Evolutionary conservation across 129 eudicot genomes (phyloP).

Genomic region (Calendula officinalis): DNA sequence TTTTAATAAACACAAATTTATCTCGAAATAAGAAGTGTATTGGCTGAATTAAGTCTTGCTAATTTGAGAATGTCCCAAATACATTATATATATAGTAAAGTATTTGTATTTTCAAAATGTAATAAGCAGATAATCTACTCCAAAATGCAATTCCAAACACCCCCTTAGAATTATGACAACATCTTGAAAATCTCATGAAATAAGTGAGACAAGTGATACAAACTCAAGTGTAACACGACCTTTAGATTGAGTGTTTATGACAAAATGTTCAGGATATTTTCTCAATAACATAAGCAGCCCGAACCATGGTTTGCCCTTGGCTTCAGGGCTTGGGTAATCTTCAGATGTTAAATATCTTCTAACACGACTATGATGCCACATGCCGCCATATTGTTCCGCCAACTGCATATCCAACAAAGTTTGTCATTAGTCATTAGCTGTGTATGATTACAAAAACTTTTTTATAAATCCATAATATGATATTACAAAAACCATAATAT

Average conservation of each 20-base stretch:
- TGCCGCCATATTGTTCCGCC: constrained; percentile 58
- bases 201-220: constrained; percentile 86
- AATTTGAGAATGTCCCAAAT: no score
- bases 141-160: no score
- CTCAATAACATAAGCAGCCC: constrained; percentile 91
- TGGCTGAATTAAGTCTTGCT: no score
- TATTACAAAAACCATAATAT: no score
- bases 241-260: constrained; percentile 85
- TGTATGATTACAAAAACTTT: background rate
- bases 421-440: background rate
- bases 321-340: constrained; percentile 64
- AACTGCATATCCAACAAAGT: constrained; percentile 56
- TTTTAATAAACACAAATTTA: no score
- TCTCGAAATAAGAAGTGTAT: no score
- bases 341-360: constrained; percentile 84
- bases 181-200: constrained; percentile 44
- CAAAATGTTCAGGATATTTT: constrained; percentile 94
- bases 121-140: no score
- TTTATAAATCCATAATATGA: no score
- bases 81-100: no score
- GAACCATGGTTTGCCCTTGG: constrained; percentile 85
- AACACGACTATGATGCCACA: constrained; percentile 93
- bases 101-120: no score
- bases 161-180: constrained; percentile 1
- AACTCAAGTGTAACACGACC: constrained; percentile 83